Evolutionary conservation across 768 basidiomycete genomes (phyloP), one percentile per base, ranked within the genome.

Genomic region (Chiua virens): DNA sequence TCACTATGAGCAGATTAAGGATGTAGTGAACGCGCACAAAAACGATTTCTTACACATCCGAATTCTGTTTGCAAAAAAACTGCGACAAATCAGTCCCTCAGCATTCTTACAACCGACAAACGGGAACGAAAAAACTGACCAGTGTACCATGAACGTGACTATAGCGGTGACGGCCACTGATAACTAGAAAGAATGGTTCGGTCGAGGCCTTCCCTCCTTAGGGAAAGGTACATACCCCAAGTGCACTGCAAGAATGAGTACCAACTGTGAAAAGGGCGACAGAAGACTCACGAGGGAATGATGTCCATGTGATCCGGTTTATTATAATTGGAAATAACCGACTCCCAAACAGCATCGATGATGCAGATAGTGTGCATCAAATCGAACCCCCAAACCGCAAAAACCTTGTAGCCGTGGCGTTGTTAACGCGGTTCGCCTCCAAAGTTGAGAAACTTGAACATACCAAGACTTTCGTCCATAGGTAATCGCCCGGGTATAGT

Each of bases 81-180:
- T 68, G 20, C 3, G 3, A 37, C 0, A 11, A 23, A 23, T 15
- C 23, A 3, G 8, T 21, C 0, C 18, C 3, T 53, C 23, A 51
- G 17, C 9, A 21, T 25, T 30, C 9, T 0, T 4, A 4, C 3
- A 4, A 18, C 39, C 5, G 8, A 10, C 34, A 2, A 25, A 22
- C 18, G 15, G 10, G 20, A 15, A 20, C 3, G 15, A 23, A 35
- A 39, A 4, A 37, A 46, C 66, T 3, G 1, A 67, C 67, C 67
- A 70, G n/a, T 69, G 67, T 25, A 69, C 67, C 46, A 71, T 55
- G 50, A 69, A 69, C 0, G 67, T 69, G n/a, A 69, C 52, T 9
- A 32, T 15, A 4, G 67, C 67, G 4, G 67, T 69, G 8, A 69
- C 57, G 2, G 67, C 67, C 13, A 69, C 67, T 27, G 67, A 69